These are phyloP conservation scores for Apophysomyces variabilis DNA, from an alignment of 371 early-diverging fungal genomes.

Conservation along the genomic window DNA sequence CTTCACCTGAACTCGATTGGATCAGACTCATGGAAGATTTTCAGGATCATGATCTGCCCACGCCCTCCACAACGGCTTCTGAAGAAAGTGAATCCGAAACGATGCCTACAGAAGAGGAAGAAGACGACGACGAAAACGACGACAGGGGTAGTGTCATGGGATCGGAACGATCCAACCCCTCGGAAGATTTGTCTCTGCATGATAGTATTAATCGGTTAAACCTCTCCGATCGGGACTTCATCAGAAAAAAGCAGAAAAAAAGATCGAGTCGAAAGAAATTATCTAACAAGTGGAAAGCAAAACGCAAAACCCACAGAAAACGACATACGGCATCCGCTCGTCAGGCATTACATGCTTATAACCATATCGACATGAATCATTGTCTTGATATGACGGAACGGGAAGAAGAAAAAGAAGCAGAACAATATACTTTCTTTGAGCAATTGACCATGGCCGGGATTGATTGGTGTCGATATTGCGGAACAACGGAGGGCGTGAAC, in stretches of 20 bases:
- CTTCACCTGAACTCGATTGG: conserved; percentile 3
- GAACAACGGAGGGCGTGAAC: conserved; percentile 34
- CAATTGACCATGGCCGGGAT: conserved; percentile 42
- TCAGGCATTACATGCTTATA: too few relatives aligned
- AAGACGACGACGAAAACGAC: conserved; percentile 8
- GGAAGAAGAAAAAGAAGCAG: too few relatives aligned
- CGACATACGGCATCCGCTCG: too few relatives aligned
- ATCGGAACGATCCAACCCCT: not conserved
- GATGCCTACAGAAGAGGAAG: conserved; percentile 7
- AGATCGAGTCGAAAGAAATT: not conserved
- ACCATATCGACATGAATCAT: too few relatives aligned
- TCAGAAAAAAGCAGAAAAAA: not conserved
- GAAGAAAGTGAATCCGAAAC: conserved; percentile 14
- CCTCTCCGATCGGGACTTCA: conserved; percentile 1
- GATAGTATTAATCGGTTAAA: conserved; percentile 5
- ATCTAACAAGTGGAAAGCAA: not conserved
- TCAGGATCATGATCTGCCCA: conserved; percentile 1
- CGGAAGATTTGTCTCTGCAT: not conserved
- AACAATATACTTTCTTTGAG: conserved; percentile 42
- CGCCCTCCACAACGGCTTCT: not conserved
- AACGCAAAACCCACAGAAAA: not conserved
- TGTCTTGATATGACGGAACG: too few relatives aligned
- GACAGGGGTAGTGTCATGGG: not conserved
- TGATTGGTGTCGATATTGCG: conserved; percentile 82
- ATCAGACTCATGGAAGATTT: not conserved